These are phyloP conservation scores for Acacia crassicarpa DNA, from an alignment of 306 rosid genomes.

Conservation along the genomic window DNA sequence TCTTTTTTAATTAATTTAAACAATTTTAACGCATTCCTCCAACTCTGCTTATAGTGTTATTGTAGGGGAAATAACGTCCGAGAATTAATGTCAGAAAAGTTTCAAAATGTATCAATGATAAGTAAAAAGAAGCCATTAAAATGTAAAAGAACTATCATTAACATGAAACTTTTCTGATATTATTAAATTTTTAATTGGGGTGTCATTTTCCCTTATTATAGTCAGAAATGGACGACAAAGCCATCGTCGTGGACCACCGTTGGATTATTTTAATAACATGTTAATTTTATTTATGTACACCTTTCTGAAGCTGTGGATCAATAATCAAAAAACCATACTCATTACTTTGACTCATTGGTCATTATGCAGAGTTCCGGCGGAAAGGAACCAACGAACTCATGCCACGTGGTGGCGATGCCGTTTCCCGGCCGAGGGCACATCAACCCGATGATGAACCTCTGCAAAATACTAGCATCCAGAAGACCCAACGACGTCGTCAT, in stretches of 20 bases:
- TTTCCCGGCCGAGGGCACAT: conserved; percentile 51
- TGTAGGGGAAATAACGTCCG: too few species aligned
- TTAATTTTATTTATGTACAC: not conserved
- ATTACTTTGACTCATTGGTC: not conserved
- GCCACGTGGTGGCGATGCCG: conserved; percentile 52
- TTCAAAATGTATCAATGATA: too few species aligned
- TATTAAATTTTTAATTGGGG: too few species aligned
- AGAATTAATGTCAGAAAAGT: too few species aligned
- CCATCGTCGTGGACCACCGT: not conserved
- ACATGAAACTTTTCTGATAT: too few species aligned
- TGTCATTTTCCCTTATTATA: not conserved
- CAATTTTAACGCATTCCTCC: not conserved
- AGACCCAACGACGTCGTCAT: conserved; percentile 10
- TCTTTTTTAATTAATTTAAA: conserved; percentile 16
- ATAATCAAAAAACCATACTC: not conserved
- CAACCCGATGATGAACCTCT: conserved; percentile 48
- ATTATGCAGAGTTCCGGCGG: conserved; percentile 6
- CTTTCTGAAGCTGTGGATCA: not conserved
- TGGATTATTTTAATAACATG: not conserved
- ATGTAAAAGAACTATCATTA: too few species aligned
- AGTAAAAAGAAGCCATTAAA: too few species aligned
- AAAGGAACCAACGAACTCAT: not conserved
- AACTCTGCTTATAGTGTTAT: not conserved
- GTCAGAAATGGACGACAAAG: not conserved
- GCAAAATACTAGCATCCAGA: conserved; percentile 36